Evolutionary conservation across 257 asterid genomes (phyloP).

Genomic region (Solanum rostratum): DNA sequence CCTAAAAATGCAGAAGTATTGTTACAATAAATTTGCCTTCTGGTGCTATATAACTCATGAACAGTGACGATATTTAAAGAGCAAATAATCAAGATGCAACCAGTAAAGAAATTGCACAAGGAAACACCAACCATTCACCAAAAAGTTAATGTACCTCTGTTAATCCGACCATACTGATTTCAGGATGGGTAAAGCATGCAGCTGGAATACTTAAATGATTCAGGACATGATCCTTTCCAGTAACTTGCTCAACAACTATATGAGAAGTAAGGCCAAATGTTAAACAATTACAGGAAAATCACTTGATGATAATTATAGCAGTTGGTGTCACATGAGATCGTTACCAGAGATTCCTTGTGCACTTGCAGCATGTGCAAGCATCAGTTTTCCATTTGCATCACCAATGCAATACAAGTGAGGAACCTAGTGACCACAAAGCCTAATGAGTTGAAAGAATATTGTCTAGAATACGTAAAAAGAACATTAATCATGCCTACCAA

Average conservation of each 20-base stretch:
- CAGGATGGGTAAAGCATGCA: conserved; percentile 99
- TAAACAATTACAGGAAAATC: neutral
- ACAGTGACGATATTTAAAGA: neutral
- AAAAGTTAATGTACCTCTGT: conserved; percentile 56
- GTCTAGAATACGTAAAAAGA: neutral
- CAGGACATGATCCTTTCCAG: conserved; percentile 83
- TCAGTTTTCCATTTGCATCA: conserved; percentile 98
- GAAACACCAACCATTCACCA: neutral
- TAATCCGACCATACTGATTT: conserved; percentile 96
- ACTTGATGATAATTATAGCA: conserved; percentile 1
- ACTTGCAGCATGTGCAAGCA: conserved; percentile 99
- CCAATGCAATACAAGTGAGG: conserved; percentile 96
- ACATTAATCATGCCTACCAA: conserved; percentile 40
- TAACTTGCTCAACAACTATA: conserved; percentile 85
- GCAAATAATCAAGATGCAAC: neutral
- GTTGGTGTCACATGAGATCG: conserved; percentile 1
- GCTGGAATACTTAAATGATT: conserved; percentile 95
- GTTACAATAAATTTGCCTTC: neutral
- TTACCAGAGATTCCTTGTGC: conserved; percentile 95
- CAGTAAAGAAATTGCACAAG: neutral
- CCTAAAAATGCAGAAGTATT: neutral
- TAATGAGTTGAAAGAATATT: conserved; percentile 4
- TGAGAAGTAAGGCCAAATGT: conserved; percentile 13
- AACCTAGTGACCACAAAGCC: conserved; percentile 36
- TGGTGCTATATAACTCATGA: neutral